phyloP scores from a whole-genome alignment of 2,329 filamentous ascomycete genomes.

The Trichoderma hamatum region DNA sequence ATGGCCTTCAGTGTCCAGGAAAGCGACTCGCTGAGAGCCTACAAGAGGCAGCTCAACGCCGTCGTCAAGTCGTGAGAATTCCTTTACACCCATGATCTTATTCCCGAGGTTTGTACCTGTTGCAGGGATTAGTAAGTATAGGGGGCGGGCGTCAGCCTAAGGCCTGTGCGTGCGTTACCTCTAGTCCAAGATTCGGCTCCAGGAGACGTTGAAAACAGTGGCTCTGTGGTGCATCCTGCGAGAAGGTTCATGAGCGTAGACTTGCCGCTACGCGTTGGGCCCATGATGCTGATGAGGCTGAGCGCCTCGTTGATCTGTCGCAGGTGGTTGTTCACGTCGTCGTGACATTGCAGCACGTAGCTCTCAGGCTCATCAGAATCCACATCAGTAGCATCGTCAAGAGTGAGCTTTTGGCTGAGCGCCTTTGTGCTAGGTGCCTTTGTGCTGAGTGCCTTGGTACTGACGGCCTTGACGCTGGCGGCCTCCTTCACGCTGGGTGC shows the following conservation, averaged over 20 bases:
- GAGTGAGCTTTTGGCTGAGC: neutral
- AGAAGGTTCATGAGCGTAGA: conserved; percentile 23
- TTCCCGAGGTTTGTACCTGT: conserved; percentile 21
- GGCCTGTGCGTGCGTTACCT: neutral
- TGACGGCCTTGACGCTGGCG: neutral
- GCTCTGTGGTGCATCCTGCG: conserved; percentile 17
- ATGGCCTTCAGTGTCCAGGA: conserved; percentile 22
- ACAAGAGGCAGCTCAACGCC: conserved; percentile 8
- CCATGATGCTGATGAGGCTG: conserved; percentile 25
- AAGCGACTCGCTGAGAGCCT: conserved; percentile 2
- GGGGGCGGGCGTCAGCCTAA: neutral
- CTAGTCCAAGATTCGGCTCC: conserved; percentile 23
- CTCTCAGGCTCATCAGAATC: conserved; percentile 8
- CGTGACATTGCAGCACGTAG: conserved; percentile 18
- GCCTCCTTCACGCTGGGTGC: neutral
- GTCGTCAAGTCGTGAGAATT: conserved; percentile 20
- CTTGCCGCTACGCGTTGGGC: conserved; percentile 21
- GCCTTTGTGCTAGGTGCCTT: conserved; percentile 3
- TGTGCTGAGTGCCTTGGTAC: neutral
- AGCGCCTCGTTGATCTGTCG: conserved; percentile 23
- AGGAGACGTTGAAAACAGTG: conserved; percentile 15
- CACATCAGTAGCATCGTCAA: conserved; percentile 14
- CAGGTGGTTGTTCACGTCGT: conserved; percentile 17
- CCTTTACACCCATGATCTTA: conserved; percentile 20
- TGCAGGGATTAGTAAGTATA: conserved; percentile 4